Evolutionary conservation across 306 rosid genomes (phyloP), one percentile per base, ranked within the genome.

Genomic region (Castanea crenata): DNA sequence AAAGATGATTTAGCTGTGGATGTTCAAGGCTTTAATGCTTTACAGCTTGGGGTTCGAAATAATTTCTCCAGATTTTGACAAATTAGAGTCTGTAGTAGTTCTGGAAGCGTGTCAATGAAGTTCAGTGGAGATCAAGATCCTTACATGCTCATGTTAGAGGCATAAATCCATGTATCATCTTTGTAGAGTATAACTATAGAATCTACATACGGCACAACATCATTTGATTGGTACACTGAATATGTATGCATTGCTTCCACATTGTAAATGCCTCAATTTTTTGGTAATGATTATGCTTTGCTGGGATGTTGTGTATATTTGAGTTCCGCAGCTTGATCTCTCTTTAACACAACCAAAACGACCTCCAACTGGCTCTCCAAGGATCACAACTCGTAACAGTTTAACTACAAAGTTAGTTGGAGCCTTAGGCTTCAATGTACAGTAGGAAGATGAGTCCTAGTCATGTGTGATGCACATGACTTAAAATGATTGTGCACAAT

Each of bases 1-100:
- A 70, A 73, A 5, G 72, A 58, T 78, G 71, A 76, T 58, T 71
- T 9, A 44, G 38, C 34, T 73, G 27, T 41, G 55, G 55, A 74
- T 10, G 25, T 15, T 34, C 70, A 58, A 68, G 74, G 23, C 51
- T 8, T 32, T 7, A 34, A 18, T 46, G 71, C 46, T 29, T 12
- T 63, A 15, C n/a, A 63, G 38, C 69, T 32, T 6, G 71, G 71
- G 69, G 49, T 7, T 61, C 13, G 7, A 27, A 31, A 34, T 31
- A 34, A 34, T 65, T 3, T 7, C 25, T 19, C 52, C 23, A 35
- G 13, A 67, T 35, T 67, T 34, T 59, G 27, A 67, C 52, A 67
- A 67, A 67, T 67, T 46, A n/a, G 72, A 16, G 52, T 6, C 68
- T 67, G 15, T 67, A 4, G 4, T 1, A 35, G 16, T 67, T 67